These are phyloP conservation scores for Kodamaea sp. DNA, from an alignment of 1,139 yeast genomes.

Conservation along the genomic window DNA sequence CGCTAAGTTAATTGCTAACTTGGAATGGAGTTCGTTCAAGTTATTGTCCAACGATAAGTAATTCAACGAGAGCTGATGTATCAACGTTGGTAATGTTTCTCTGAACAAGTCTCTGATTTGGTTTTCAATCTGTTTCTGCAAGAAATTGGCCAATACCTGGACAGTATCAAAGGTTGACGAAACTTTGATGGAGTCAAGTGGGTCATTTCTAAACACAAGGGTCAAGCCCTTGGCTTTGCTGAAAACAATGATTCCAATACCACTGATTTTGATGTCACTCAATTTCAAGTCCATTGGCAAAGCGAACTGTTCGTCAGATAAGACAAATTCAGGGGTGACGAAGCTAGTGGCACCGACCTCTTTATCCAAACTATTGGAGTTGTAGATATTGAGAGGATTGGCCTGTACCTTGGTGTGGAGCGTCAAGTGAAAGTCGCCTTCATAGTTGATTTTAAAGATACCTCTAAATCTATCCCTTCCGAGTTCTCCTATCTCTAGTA, in stretches of 20 bases:
- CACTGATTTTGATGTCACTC: constrained; percentile 71
- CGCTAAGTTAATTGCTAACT: constrained; percentile 21
- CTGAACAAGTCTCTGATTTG: constrained; percentile 80
- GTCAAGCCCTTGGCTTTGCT: constrained; percentile 82
- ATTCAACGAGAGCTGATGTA: constrained; percentile 73
- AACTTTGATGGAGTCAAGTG: constrained; percentile 78
- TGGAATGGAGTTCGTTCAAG: constrained; percentile 33
- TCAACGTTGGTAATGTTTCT: constrained; percentile 79
- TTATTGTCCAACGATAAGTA: constrained; percentile 58
- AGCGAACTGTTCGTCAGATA: constrained; percentile 69
- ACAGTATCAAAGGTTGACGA: constrained; percentile 84
- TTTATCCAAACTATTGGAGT: constrained; percentile 47
- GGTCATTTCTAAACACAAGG: constrained; percentile 84
- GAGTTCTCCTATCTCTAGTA: constrained; percentile 82
- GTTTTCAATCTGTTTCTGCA: constrained; percentile 79
- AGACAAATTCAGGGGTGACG: constrained; percentile 64
- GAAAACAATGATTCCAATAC: constrained; percentile 83
- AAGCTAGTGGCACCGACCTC: constrained; percentile 41
- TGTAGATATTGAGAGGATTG: constrained; percentile 73
- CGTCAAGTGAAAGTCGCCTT: constrained; percentile 80
- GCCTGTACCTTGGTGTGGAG: constrained; percentile 84
- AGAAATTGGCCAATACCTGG: constrained; percentile 76
- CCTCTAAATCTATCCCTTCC: constrained; percentile 82
- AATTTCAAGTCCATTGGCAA: constrained; percentile 77
- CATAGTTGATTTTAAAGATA: constrained; percentile 76